phyloP scores from a whole-genome alignment of 1,284 basidiomycete species.

The Pseudozyma pruni region DNA sequence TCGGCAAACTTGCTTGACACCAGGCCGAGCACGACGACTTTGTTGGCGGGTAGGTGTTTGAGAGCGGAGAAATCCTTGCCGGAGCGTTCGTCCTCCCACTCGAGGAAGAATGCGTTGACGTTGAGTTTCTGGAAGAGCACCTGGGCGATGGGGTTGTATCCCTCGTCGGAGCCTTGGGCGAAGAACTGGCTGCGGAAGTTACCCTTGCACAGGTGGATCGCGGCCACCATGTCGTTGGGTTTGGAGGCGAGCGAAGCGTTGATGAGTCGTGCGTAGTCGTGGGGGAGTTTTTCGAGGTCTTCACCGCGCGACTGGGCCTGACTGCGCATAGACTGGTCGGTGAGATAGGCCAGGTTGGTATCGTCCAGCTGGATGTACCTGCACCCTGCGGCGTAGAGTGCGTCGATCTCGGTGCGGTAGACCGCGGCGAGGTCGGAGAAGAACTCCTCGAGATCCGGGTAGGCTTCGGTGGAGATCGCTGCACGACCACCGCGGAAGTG shows the following conservation, averaged over 20 bases:
- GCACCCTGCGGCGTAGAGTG: constrained; percentile 79
- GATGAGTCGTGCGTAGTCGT: constrained; percentile 50
- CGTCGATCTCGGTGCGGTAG: constrained; percentile 78
- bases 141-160: constrained; percentile 78
- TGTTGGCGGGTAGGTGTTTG: constrained; percentile 75
- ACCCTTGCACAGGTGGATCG: constrained; percentile 81
- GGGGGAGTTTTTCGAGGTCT: constrained; percentile 44
- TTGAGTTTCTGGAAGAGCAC: constrained; percentile 77
- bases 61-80: constrained; percentile 71
- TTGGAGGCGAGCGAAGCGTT: constrained; percentile 74
- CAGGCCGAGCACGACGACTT: constrained; percentile 78
- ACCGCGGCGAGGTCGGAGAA: constrained; percentile 78
- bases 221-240: constrained; percentile 76
- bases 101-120: constrained; percentile 79
- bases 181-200: constrained; percentile 73
- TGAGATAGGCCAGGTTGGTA: constrained; percentile 66
- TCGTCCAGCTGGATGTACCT: constrained; percentile 77
- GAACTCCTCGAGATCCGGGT: constrained; percentile 77
- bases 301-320: constrained; percentile 42
- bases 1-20: constrained; percentile 78
- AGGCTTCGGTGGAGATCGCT: constrained; percentile 70
- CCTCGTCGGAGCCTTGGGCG: constrained; percentile 74
- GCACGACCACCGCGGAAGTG: constrained; percentile 57
- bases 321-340: constrained; percentile 45
- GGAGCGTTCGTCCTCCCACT: constrained; percentile 81